These are phyloP conservation scores for Carpinus viminea DNA, from an alignment of 306 rosid genomes.

Conservation along the genomic window DNA sequence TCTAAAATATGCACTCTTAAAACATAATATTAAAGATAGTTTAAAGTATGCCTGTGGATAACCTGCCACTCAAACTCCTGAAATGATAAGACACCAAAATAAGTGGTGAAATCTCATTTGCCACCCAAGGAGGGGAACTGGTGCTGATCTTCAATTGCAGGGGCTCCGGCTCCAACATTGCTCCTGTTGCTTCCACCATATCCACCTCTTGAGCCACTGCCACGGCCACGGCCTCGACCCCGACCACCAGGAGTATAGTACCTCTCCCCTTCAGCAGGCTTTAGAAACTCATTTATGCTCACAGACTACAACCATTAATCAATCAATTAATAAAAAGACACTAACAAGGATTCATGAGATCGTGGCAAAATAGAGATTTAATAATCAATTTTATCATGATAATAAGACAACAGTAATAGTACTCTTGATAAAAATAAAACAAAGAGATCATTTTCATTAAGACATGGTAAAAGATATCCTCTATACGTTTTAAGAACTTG, in stretches of 20 bases:
- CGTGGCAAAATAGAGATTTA: neutral
- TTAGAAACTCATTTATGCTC: slow-evolving; percentile 87
- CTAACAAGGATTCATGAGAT: neutral
- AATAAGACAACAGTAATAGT: no score
- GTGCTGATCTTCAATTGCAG: slow-evolving; percentile 79
- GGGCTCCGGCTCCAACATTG: slow-evolving; percentile 64
- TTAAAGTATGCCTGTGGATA: slow-evolving; percentile 25
- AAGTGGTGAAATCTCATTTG: slow-evolving; percentile 54
- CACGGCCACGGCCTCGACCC: slow-evolving; percentile 84
- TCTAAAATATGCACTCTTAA: slow-evolving; percentile 50
- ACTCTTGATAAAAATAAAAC: no score
- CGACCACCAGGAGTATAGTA: slow-evolving; percentile 63
- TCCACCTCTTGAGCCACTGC: slow-evolving; percentile 80
- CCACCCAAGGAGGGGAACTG: slow-evolving; percentile 89
- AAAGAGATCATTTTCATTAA: neutral
- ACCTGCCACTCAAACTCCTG: slow-evolving; percentile 36
- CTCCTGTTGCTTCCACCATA: slow-evolving; percentile 44
- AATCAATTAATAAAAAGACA: neutral
- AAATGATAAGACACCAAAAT: slow-evolving; percentile 26
- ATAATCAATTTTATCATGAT: neutral
- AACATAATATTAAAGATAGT: slow-evolving; percentile 37
- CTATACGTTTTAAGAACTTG: neutral
- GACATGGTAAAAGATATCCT: neutral
- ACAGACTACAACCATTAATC: slow-evolving; percentile 54
- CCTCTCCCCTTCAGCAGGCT: slow-evolving; percentile 86